Evolutionary conservation across 169 alveolate species (phyloP).

Genomic region (Prorocentrum cordatum): DNA sequence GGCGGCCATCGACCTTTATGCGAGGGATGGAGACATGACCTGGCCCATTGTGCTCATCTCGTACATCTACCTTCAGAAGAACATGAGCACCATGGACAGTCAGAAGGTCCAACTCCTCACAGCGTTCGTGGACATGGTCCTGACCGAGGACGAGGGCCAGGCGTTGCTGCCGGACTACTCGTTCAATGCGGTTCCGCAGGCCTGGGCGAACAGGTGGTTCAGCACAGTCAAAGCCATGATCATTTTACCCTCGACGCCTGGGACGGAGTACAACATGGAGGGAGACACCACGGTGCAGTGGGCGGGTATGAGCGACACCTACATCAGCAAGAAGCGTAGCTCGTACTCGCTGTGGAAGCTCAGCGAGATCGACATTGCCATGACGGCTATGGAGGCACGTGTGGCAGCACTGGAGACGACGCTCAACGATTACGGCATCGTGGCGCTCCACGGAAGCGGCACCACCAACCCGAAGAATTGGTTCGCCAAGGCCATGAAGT

Average conservation of each 20-base stretch:
- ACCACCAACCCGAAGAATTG: slow-evolving; percentile 51
- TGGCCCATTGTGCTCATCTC: slow-evolving; percentile 52
- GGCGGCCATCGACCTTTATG: slow-evolving; percentile 19
- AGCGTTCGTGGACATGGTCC: neutral
- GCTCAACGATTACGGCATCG: slow-evolving; percentile 21
- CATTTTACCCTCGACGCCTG: too few species aligned
- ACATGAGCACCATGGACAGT: neutral
- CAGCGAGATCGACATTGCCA: neutral
- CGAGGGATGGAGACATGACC: slow-evolving; percentile 19
- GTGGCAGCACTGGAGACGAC: slow-evolving; percentile 2
- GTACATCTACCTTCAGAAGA: slow-evolving; percentile 14
- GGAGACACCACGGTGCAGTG: neutral
- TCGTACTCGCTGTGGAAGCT: slow-evolving; percentile 39
- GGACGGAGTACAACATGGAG: neutral
- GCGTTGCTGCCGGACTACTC: slow-evolving; percentile 28
- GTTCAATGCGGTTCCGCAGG: slow-evolving; percentile 6
- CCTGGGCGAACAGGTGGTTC: neutral
- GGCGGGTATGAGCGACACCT: slow-evolving; percentile 5
- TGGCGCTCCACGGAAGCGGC: slow-evolving; percentile 43
- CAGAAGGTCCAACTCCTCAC: neutral
- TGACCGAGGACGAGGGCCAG: neutral
- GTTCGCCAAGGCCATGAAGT: slow-evolving; percentile 60
- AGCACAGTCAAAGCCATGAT: too few species aligned
- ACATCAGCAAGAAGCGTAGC: slow-evolving; percentile 22
- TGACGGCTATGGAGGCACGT: neutral